These are phyloP conservation scores for Mollisia scopiformis DNA, from an alignment of 2,329 filamentous ascomycete species.

Conservation along the genomic window DNA sequence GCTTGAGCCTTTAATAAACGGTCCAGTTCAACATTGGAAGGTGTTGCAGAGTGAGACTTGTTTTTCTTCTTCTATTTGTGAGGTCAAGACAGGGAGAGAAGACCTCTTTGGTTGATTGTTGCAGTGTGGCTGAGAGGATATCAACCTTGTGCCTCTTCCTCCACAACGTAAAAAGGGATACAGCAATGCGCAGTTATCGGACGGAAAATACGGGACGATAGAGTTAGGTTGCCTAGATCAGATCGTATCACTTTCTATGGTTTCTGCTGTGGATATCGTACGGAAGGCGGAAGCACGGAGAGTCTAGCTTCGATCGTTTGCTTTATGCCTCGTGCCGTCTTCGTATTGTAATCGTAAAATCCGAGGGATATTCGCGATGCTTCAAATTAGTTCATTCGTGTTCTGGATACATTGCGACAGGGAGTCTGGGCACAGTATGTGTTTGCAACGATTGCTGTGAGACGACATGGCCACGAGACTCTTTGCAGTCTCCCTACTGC, in stretches of 20 bases:
- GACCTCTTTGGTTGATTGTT: too few species aligned
- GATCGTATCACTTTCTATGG: background rate
- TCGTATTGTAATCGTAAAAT: background rate
- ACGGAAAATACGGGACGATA: background rate
- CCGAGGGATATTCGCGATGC: background rate
- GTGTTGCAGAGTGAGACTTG: background rate
- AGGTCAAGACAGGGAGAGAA: too few species aligned
- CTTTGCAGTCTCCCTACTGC: too few species aligned
- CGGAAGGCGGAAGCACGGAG: background rate
- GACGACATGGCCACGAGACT: too few species aligned
- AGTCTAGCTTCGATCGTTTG: background rate
- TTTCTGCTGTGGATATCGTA: background rate
- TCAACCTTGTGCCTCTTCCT: conserved; percentile 1
- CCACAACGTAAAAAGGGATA: background rate
- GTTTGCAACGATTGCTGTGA: too few species aligned
- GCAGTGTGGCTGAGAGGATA: too few species aligned
- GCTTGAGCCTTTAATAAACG: background rate
- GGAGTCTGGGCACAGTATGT: too few species aligned
- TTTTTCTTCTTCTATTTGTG: background rate
- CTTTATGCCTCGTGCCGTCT: background rate
- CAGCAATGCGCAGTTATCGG: background rate
- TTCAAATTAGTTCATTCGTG: background rate
- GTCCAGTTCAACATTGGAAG: background rate
- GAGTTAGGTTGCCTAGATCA: background rate
- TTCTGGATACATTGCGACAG: background rate